phyloP scores from a whole-genome alignment of 345 rosid genomes.

The Murraya koenigii region DNA sequence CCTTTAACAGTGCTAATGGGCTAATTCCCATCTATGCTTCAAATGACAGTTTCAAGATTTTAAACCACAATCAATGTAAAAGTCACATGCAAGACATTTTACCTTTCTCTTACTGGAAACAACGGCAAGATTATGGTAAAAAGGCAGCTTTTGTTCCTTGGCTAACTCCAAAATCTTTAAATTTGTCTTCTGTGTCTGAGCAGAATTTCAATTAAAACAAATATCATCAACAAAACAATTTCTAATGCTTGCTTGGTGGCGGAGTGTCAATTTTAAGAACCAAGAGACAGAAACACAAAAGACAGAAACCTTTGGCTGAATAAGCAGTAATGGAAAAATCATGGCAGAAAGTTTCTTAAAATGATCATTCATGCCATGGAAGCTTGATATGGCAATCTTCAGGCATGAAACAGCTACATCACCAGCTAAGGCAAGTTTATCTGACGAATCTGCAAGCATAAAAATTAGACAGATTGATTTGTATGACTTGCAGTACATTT shows the following conservation, averaged over 20 bases:
- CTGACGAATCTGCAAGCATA: slow-evolving; percentile 54
- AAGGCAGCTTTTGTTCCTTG: slow-evolving; percentile 60
- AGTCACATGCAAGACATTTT: slow-evolving; percentile 12
- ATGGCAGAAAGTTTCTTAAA: slow-evolving; percentile 60
- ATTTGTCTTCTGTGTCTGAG: slow-evolving; percentile 70
- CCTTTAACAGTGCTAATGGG: neutral
- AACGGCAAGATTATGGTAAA: slow-evolving; percentile 51
- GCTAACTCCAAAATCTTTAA: slow-evolving; percentile 56
- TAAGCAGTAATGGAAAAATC: slow-evolving; percentile 70
- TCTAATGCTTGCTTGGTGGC: neutral
- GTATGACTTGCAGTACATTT: neutral
- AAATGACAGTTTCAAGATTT: neutral
- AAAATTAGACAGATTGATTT: neutral
- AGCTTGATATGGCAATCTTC: slow-evolving; percentile 47
- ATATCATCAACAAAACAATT: neutral
- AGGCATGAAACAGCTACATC: slow-evolving; percentile 58
- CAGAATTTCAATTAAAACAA: slow-evolving; percentile 10
- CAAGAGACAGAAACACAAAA: neutral
- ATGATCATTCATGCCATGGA: slow-evolving; percentile 37
- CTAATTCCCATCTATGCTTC: neutral
- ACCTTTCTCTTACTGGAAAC: slow-evolving; percentile 52
- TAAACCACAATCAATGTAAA: slow-evolving; percentile 17
- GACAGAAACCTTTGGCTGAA: slow-evolving; percentile 62
- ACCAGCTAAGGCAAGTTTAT: slow-evolving; percentile 39
- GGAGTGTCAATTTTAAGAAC: neutral